Base-by-base conservation (phyloP, 2,329 filamentous ascomycete species). In the Fulvia fulva region DNA sequence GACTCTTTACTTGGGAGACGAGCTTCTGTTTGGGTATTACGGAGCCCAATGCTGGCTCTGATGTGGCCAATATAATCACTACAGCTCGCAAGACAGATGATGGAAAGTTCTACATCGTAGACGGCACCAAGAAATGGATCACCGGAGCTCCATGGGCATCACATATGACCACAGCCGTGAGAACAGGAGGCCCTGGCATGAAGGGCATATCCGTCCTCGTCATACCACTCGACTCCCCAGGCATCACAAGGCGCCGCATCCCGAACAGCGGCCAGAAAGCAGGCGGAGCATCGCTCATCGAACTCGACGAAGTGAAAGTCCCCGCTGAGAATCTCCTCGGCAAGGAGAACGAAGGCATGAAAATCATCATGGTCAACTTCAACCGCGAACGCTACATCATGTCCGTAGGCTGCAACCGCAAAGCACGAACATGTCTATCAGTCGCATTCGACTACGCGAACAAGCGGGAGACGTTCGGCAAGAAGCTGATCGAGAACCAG, bases 221-320 rank as follows among this genome's bases (percentile, higher is more conserved):
- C 2, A 83, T 87, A 23, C 78, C 83, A 0, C 73, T 81, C 28
- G 70, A 76, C 44, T 68, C 73, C 0, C 72, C 76, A 2, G 84
- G 84, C n/a, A 73, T 86, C 6, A 74, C 76, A 1, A 76, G 76
- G 52, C 76, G 82, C 21, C 79, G 76, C 52, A 86, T 88, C 70
- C 72, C 80, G 53, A 88, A 89, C 69, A 85, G 81, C 25, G 87
- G 86, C 2, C 84, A 87, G n/a, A 82, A 85, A 65, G 84, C 84
- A 5, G 86, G 85, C 43, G 84, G 84, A 68, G 76, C 59, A 65
- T 68, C 64, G 1, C 47, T 65, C 34, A 77, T 85, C 51, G 78
- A 80, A 21, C 74, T 85, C 21, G 81, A 85, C 47, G 74, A 84
- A 58, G 82, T 85, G 2, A 64, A 71, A 16, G 83, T 86, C 0